Conservation (phyloP, 495 filamentous ascomycete genomes). For the Penicillium atrosanguineum region DNA sequence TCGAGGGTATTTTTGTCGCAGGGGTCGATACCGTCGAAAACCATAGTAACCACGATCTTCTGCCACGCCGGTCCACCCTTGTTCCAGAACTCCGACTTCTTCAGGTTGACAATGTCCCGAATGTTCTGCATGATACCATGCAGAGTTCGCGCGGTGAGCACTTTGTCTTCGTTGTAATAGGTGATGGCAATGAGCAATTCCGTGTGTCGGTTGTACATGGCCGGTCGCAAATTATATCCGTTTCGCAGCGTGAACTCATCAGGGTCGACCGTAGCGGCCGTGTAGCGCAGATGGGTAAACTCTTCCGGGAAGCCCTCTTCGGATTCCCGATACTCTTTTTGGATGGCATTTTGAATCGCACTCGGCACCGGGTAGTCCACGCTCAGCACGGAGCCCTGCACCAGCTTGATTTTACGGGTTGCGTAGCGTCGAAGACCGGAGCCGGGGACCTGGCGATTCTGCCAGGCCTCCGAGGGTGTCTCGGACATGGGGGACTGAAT, state of each 20-base stretch:
- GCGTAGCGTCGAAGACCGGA: slow-evolving; percentile 80
- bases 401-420: slow-evolving; percentile 93
- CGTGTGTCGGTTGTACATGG: slow-evolving; percentile 99
- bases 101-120: slow-evolving; percentile 94
- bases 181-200: slow-evolving; percentile 97
- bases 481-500: slow-evolving; percentile 29
- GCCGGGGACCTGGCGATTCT: slow-evolving; percentile 68
- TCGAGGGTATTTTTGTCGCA: slow-evolving; percentile 96
- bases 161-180: slow-evolving; percentile 99
- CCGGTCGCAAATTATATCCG: slow-evolving; percentile 93
- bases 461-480: slow-evolving; percentile 69
- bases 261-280: slow-evolving; percentile 95
- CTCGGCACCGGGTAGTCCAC: slow-evolving; percentile 97
- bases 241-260: slow-evolving; percentile 98
- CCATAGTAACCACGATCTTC: slow-evolving; percentile 93
- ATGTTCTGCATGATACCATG: slow-evolving; percentile 99
- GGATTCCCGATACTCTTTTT: slow-evolving; percentile 87
- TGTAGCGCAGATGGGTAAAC: slow-evolving; percentile 97
- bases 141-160: slow-evolving; percentile 83
- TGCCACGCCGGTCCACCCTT: slow-evolving; percentile 98
- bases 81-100: slow-evolving; percentile 99
- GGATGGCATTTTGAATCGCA: slow-evolving; percentile 94
- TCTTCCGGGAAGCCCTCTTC: slow-evolving; percentile 74
- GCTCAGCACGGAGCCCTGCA: slow-evolving; percentile 91
- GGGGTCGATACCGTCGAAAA: slow-evolving; percentile 97